These are phyloP conservation scores for Entomortierella chlamydospora DNA, from an alignment of 192 early-diverging fungal species.

Conservation along the genomic window DNA sequence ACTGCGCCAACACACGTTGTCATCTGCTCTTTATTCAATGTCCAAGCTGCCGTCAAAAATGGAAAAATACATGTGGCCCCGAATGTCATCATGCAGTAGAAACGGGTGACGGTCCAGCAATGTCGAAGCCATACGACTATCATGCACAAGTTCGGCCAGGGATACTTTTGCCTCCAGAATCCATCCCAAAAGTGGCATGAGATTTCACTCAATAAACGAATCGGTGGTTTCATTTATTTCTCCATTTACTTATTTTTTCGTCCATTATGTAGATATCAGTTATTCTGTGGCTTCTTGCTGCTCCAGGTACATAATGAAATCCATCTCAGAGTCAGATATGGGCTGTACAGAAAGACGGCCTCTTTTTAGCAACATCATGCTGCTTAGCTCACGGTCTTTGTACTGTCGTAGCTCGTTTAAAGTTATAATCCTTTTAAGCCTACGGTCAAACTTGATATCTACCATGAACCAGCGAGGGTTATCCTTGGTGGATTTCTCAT, in stretches of 20 bases:
- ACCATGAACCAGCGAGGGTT: slow-evolving; percentile 89
- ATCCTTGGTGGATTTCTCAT: slow-evolving; percentile 73
- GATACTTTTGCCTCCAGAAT: neutral
- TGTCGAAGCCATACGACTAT: slow-evolving; percentile 41
- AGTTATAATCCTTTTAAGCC: slow-evolving; percentile 69
- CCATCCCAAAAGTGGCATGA: slow-evolving; percentile 11
- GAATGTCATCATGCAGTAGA: slow-evolving; percentile 37
- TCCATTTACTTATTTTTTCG: neutral
- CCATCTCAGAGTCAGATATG: slow-evolving; percentile 69
- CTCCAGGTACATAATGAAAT: slow-evolving; percentile 72
- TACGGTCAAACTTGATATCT: slow-evolving; percentile 81
- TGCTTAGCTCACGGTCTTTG: slow-evolving; percentile 57
- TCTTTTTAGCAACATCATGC: slow-evolving; percentile 77
- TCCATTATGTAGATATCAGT: neutral
- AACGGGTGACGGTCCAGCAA: slow-evolving; percentile 22
- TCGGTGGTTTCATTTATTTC: neutral
- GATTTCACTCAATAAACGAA: neutral
- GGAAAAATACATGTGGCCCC: slow-evolving; percentile 62
- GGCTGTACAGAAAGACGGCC: slow-evolving; percentile 85
- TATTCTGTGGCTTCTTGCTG: slow-evolving; percentile 13
- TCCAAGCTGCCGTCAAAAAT: slow-evolving; percentile 59
- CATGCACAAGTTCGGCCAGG: slow-evolving; percentile 43
- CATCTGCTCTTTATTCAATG: slow-evolving; percentile 82
- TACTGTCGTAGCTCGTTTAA: slow-evolving; percentile 76
- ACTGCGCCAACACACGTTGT: slow-evolving; percentile 77